A percentile compares a stretch with the other conserved stretches of the same genome.
These are phyloP conservation scores for Camellia japonica DNA, from an alignment of 148 eudicot species.

Conservation along the genomic window DNA sequence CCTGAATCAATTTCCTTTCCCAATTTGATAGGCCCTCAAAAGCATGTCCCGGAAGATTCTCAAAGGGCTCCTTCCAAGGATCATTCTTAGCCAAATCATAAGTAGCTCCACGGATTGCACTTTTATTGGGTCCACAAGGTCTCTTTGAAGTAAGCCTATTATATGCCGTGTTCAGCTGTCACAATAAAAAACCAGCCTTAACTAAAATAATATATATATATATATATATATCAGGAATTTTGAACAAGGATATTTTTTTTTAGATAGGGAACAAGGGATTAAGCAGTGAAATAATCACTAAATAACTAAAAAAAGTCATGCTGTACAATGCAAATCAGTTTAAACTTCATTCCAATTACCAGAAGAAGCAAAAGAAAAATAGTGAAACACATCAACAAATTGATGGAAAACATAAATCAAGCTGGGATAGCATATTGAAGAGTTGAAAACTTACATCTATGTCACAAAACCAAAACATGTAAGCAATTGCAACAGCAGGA, in stretches of 20 bases:
- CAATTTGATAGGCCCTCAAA: slow-evolving; percentile 74
- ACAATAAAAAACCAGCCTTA: background rate
- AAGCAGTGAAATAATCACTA: background rate
- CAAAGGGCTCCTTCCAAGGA: slow-evolving; percentile 78
- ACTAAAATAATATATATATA: too few relatives aligned
- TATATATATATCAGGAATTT: too few relatives aligned
- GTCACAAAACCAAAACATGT: slow-evolving; percentile 89
- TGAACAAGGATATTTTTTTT: too few relatives aligned
- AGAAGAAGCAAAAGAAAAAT: too few relatives aligned
- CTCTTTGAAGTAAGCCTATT: slow-evolving; percentile 62
- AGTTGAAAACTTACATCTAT: slow-evolving; percentile 64
- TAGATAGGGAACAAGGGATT: background rate
- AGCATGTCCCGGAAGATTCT: slow-evolving; percentile 70
- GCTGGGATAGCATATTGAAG: background rate
- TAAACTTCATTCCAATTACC: background rate
- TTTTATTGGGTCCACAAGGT: slow-evolving; percentile 90
- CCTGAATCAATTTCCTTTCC: slow-evolving; percentile 86
- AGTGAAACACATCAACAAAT: background rate
- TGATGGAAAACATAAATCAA: background rate
- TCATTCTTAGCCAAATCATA: slow-evolving; percentile 85
- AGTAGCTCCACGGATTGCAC: slow-evolving; percentile 84
- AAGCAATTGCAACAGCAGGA: slow-evolving; percentile 91
- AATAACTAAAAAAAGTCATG: background rate
- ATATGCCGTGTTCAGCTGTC: slow-evolving; percentile 70
- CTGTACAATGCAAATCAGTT: background rate